Evolutionary conservation across 2,329 filamentous ascomycete species (phyloP), one percentile per base, ranked within the genome.

Genomic region (Didymella pomorum): DNA sequence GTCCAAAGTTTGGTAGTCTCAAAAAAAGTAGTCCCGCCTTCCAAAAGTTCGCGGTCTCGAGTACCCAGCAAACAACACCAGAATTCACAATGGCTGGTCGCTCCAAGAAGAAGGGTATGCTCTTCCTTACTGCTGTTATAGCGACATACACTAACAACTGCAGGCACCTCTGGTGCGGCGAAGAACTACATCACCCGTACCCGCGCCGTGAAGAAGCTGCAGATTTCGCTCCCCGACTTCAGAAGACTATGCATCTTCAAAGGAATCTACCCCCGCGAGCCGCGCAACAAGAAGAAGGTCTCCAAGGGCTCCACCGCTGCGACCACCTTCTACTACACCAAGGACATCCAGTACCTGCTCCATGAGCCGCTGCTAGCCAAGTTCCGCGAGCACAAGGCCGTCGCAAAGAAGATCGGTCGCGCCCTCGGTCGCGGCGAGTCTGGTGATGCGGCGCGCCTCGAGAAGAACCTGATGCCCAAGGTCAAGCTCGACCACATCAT

Each of bases 171-270:
- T 76, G 95, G 95, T 78, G 90, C 92, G 79, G 93, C 93, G 82
- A 97, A 95, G 82, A 99, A 99, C 86, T 99, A 94, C 83, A 93
- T 99, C 71, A 99, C 95, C 57, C 87, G 95, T 78, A 97, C 94
- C 41, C 93, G 97, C 82, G 95, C 95, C 44, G 92, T 99, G 71
- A 92, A 93, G 79, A 99, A 98, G 83, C 89, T 99, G 63, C 95
- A 99, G 81, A 91, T 99, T 79, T 97, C 91, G 73, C 87, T 99
- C 56, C 93, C 93, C 68, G 95, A 99, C 81, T 99, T 99, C 82
- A 89, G 95, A 81, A 90, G 96, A 81, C 86, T 99, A 76, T 99
- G 95, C 82, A 99, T 99, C 79, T 99, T 97, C 89, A 98, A 98
- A 84, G 95, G 86, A 84, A 98, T 99, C 78, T 99, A 97, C 80